Evolutionary conservation across 1,284 basidiomycete genomes (phyloP).

Genomic region (Puccinia horiana): DNA sequence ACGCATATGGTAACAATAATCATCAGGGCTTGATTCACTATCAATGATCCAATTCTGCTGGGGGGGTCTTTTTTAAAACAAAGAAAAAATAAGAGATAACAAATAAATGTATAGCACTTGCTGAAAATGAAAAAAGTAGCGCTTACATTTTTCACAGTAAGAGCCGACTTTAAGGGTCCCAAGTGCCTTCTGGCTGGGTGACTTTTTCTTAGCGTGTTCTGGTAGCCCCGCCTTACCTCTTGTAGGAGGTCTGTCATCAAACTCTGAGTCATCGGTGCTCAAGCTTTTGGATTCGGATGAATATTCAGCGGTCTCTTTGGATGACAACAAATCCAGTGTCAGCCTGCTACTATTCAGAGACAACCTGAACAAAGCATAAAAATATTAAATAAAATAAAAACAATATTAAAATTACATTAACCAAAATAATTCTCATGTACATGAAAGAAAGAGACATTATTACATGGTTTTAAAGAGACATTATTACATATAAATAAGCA

Average conservation of each 20-base stretch:
- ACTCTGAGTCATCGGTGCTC: background rate
- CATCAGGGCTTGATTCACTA: background rate
- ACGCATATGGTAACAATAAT: background rate
- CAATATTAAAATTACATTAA: too few relatives aligned
- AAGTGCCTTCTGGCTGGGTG: background rate
- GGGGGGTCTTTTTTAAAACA: background rate
- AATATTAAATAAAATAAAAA: too few relatives aligned
- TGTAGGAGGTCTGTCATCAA: background rate
- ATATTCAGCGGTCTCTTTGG: background rate
- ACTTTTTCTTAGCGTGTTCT: background rate
- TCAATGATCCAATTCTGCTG: background rate
- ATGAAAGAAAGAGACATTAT: too few relatives aligned
- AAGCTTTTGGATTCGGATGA: background rate
- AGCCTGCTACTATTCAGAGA: too few relatives aligned
- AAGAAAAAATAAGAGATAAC: background rate
- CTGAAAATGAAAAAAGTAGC: background rate
- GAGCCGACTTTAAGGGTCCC: background rate
- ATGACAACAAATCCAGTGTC: too few relatives aligned
- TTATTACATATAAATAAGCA: too few relatives aligned
- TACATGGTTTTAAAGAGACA: too few relatives aligned
- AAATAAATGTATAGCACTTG: background rate
- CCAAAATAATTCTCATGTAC: too few relatives aligned
- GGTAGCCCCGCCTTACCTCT: background rate
- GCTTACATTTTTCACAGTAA: background rate
- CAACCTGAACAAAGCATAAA: too few relatives aligned